Percentiles rank a stretch among this genome's conserved stretches.
Evolutionary conservation across 1,139 yeast species (phyloP).

Genomic region (Trichomonascaceae sp.): DNA sequence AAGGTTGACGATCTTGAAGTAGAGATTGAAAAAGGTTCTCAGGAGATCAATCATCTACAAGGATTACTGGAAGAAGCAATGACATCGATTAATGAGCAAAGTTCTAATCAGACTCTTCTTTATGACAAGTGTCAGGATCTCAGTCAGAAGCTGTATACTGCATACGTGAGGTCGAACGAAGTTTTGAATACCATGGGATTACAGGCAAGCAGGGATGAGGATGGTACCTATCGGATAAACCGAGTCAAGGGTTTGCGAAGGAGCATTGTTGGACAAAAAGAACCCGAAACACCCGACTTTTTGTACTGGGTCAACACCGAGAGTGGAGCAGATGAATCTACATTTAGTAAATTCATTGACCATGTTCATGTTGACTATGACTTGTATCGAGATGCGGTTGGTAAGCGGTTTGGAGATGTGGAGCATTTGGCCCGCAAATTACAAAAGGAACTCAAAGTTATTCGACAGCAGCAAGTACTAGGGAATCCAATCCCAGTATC

Average conservation of each 20-base stretch:
- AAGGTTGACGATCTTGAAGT: constrained; percentile 51
- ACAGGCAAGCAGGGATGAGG: constrained; percentile 31
- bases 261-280: constrained; percentile 7
- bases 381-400: constrained; percentile 58
- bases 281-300: constrained; percentile 14
- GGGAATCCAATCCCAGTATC: not conserved
- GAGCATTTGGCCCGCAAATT: constrained; percentile 86
- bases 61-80: constrained; percentile 27
- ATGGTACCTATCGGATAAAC: constrained; percentile 27
- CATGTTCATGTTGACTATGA: constrained; percentile 41
- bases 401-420: constrained; percentile 78
- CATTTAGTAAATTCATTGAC: constrained; percentile 27
- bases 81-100: constrained; percentile 25
- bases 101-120: constrained; percentile 1
- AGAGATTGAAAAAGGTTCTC: constrained; percentile 29
- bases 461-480: constrained; percentile 33
- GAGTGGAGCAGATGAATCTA: constrained; percentile 21
- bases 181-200: constrained; percentile 77
- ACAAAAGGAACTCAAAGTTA: constrained; percentile 63
- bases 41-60: constrained; percentile 15
- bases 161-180: constrained; percentile 45
- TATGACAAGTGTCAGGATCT: constrained; percentile 28
- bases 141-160: constrained; percentile 33
- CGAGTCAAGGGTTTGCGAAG: constrained; percentile 31
- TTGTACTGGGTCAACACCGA: constrained; percentile 30